Base-by-base conservation (phyloP, 2,329 filamentous ascomycete species). In the Cordyceps militaris region DNA sequence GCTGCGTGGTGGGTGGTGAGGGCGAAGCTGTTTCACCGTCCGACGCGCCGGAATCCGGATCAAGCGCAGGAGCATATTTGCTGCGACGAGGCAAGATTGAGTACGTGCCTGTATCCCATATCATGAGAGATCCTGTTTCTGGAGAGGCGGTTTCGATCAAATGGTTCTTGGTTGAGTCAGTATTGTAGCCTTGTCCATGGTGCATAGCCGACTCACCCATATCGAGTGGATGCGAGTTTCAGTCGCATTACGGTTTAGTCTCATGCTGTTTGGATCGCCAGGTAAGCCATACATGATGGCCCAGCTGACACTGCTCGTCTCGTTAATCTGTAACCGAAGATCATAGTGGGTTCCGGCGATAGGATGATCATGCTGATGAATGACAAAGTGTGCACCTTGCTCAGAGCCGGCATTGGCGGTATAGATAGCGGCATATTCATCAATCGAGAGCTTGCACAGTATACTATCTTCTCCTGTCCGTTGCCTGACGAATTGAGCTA, bases 351-450 rank as follows among this genome's bases (percentile, higher is more conserved):
- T 77, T 24, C 86, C 85, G 10, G 86, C 84, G 44, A 87, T 68
- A 1, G 86, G 87, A 66, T 89, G 86, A 65, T 88, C 85, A 66
- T 90, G 86, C 66, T 90, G 86, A 67, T 89, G 85, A 38, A 89
- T 78, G 53, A 89, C 81, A 65, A 89, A 89, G 67, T 86, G 83
- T 9, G 75, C 72, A 19, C 76, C 76, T 16, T 57, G 44, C 3
- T 59, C 42, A 46, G 58, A 70, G 19, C 67, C 69, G 1, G 63
- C 64, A 48, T 70, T 70, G n/a, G 56, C 51, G 4, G 63, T 61
- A 57, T 77, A 79, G 8, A 79, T 69, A 9, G 64, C 59, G 3
- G 64, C 61, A 62, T 75, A 78, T 3, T 55, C 57, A 1, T 63
- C 24, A 21, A 77, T 63, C 16, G 73, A 58, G 4, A 78, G 66